Base-by-base conservation (phyloP, 2,329 filamentous ascomycete species). In the Cercospora beticola region DNA sequence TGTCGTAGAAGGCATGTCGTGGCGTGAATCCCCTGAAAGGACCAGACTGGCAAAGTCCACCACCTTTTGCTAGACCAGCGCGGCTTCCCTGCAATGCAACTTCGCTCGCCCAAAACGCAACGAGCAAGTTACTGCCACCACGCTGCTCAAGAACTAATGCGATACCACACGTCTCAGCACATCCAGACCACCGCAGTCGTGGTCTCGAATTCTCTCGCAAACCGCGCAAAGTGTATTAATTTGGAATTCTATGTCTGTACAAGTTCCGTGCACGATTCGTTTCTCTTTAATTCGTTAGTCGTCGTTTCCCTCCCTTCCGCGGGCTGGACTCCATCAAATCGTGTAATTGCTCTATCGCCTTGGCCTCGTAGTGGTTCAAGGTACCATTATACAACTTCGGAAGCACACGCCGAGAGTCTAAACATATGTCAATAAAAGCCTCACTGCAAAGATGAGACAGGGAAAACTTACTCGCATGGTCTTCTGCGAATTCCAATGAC, bases 401-500 rank as follows among this genome's bases (percentile, higher is more conserved):
- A 62, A 93, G 79, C 3, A 92, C 78, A 78, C 86, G 85, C 68
- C 81, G 80, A 71, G 89, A 78, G 71, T 80, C 79, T 81, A 71
- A 21, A 21, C 9, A 3, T 1, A 54, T 14, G 63, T 68, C 58
- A 68, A 59, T 40, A 46, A 26, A n/a, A 23, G 12, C 16, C 30
- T 40, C 28, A 18, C 31, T 5, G 2, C 9, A 10, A 1, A 18
- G 18, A 16, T 57, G 2, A 8, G n/a, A 52, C 10, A 7, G 28
- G 8, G 18, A 10, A 10, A 36, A 83, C 83, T 79, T 88, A 85
- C 94, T 93, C 56, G 92, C 92, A 82, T 97, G 93, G 72, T 91
- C 88, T 63, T 85, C 82, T 6, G 90, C 91, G 78, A 97, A 96
- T 2, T 89, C 87, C 62, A 94, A 83, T 67, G 88, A 88, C 68